Base-by-base conservation (phyloP, 1,284 basidiomycete genomes). In the Schizopora paradoxa region DNA sequence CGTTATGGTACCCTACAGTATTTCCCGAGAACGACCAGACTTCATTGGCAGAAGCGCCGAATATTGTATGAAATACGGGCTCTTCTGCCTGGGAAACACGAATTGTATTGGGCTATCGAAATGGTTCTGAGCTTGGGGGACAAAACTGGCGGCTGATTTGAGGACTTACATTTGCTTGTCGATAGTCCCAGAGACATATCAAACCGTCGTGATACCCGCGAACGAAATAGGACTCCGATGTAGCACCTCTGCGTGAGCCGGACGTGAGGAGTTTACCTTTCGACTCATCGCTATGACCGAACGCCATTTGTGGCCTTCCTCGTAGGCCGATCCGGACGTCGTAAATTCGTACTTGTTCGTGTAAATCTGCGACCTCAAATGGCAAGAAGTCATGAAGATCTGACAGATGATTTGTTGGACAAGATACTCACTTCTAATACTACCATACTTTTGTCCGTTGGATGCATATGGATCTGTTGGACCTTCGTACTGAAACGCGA, bases 151-250 rank as follows among this genome's bases (percentile, higher is more conserved):
- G 26, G 23, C n/a, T 22, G 34, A 46, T 44, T 31, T 34, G 46
- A 19, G 28, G 26, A 49, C 60, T 44, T 61, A 73, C 73, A 64
- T 70, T 69, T 11, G 53, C 51, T 46, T 71, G 70, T 13, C 75
- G 66, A 56, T 67, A 71, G 55, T 78, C 76, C 73, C 76, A 79
- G 18, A 74, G 53, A 8, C 66, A 55, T 21, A 76, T 64, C 21
- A 51, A 54, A 8, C 69, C 70, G 53, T 77, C 74, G 36, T 61
- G 56, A 56, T 65, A 72, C 14, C 72, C 71, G 46, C 68, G 70
- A 25, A 61, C 68, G 56, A 76, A 76, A 46, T 70, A 64, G 33
- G 61, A 61, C 45, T 66, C 57, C 49, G 56, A 51, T 45, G 51
- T 55, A 60, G n/a, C 61, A 13, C 52, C 56, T 34, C 43, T 26